phyloP scores from a whole-genome alignment of 345 rosid genomes.

The Hevea brasiliensis region DNA sequence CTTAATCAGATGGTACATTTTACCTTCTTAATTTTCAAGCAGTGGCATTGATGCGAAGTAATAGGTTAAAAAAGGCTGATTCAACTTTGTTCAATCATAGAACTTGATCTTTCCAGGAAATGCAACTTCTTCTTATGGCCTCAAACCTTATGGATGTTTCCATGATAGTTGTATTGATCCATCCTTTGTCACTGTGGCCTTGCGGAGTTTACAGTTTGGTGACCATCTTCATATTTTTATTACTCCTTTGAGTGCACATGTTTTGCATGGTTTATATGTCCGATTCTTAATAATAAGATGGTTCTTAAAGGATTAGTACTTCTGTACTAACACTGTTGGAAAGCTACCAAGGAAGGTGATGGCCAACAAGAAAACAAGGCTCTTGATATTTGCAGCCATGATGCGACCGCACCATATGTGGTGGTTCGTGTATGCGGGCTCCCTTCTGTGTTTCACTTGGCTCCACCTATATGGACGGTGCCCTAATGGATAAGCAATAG shows the following conservation, averaged over 20 bases:
- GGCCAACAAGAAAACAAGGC: too few species aligned
- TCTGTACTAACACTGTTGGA: too few species aligned
- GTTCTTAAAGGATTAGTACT: too few species aligned
- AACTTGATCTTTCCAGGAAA: background rate
- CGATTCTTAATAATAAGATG: background rate
- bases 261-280: slow-evolving; percentile 9
- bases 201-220: slow-evolving; percentile 11
- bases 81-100: slow-evolving; percentile 4
- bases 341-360: too few species aligned
- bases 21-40: background rate
- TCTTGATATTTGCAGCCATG: background rate
- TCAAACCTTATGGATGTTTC: background rate
- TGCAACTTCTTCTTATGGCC: slow-evolving; percentile 1
- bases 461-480: slow-evolving; percentile 5
- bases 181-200: background rate
- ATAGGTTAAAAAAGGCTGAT: background rate
- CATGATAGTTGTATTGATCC: background rate
- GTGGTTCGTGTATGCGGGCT: background rate
- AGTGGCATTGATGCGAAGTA: background rate
- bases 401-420: background rate
- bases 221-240: background rate
- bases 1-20: slow-evolving; percentile 1
- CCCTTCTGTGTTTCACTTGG: background rate
- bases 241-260: background rate
- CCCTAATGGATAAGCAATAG: background rate